Conservation (phyloP, 108 stramenopile species). For the Discostella stelligeroides region DNA sequence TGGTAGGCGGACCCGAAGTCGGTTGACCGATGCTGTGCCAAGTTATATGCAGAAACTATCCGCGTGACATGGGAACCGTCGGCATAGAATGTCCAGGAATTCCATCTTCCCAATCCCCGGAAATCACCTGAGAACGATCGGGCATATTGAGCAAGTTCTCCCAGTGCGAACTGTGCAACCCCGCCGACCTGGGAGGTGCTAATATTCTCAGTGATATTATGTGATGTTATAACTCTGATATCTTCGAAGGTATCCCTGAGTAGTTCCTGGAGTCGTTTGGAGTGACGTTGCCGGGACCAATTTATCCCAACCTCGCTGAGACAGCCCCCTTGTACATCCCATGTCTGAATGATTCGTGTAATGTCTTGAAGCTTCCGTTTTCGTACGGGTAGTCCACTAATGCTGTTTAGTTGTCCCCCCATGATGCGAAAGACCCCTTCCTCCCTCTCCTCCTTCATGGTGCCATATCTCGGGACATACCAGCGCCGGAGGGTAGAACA, state of each 20-base stretch:
- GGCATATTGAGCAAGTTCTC: background rate
- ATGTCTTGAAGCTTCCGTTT: background rate
- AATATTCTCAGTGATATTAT: background rate
- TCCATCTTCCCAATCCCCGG: background rate
- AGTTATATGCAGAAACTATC: background rate
- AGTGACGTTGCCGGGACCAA: background rate
- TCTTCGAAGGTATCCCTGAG: background rate
- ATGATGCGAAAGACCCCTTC: background rate
- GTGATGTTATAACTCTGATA: background rate
- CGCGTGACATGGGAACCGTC: background rate
- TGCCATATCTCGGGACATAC: too few relatives aligned
- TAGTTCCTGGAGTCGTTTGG: background rate
- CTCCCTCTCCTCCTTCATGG: too few relatives aligned
- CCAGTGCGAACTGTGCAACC: too few relatives aligned
- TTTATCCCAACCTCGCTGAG: too few relatives aligned
- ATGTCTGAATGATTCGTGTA: background rate
- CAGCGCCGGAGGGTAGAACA: too few relatives aligned
- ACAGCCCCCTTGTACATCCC: background rate
- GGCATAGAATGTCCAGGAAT: background rate
- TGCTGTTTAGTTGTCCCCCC: slow-evolving; percentile 3
- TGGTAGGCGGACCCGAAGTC: background rate
- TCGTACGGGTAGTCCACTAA: background rate
- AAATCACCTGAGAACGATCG: background rate
- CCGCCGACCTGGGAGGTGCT: background rate
- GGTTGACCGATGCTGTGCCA: background rate